Conservation (phyloP, 2,329 filamentous ascomycete species). For the Hypoxylon sp. region DNA sequence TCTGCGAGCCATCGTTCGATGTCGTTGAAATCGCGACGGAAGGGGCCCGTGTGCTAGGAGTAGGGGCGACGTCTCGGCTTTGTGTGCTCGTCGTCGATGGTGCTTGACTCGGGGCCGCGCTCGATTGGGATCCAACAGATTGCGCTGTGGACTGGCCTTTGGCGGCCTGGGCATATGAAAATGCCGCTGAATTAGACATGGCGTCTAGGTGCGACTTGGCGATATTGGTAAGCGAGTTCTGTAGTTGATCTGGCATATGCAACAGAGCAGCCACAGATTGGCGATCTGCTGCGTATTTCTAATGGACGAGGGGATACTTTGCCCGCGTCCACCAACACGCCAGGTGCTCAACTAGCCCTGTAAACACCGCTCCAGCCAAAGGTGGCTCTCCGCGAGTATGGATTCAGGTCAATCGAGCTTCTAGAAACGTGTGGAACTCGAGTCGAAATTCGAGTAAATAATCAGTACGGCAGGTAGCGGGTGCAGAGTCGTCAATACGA, state of each 20-base stretch:
- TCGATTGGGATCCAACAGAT: constrained; percentile 51
- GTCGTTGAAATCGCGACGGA: constrained; percentile 56
- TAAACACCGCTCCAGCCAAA: constrained; percentile 47
- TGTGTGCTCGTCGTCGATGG: constrained; percentile 54
- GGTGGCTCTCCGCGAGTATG: constrained; percentile 37
- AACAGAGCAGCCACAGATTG: constrained; percentile 41
- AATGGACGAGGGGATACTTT: constrained; percentile 45
- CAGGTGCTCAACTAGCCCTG: constrained; percentile 48
- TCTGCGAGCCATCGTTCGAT: constrained; percentile 55
- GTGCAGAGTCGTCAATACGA: constrained; percentile 23
- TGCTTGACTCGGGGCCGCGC: constrained; percentile 51
- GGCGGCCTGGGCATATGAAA: constrained; percentile 96
- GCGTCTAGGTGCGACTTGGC: constrained; percentile 42
- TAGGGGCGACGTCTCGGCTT: constrained; percentile 55
- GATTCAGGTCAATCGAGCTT: constrained; percentile 33
- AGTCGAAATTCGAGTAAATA: constrained; percentile 24
- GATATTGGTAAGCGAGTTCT: constrained; percentile 35
- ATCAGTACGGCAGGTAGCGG: constrained; percentile 1
- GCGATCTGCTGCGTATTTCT: constrained; percentile 47
- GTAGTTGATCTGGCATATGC: constrained; percentile 35
- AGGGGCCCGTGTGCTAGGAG: constrained; percentile 56
- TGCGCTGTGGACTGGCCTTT: constrained; percentile 76
- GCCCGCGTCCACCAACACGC: constrained; percentile 50
- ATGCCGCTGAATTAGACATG: constrained; percentile 73
- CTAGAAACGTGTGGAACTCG: constrained; percentile 17